Evolutionary conservation across 2,329 filamentous ascomycete genomes (phyloP), one percentile per base, ranked within the genome.

Genomic region (Ustulina deusta): DNA sequence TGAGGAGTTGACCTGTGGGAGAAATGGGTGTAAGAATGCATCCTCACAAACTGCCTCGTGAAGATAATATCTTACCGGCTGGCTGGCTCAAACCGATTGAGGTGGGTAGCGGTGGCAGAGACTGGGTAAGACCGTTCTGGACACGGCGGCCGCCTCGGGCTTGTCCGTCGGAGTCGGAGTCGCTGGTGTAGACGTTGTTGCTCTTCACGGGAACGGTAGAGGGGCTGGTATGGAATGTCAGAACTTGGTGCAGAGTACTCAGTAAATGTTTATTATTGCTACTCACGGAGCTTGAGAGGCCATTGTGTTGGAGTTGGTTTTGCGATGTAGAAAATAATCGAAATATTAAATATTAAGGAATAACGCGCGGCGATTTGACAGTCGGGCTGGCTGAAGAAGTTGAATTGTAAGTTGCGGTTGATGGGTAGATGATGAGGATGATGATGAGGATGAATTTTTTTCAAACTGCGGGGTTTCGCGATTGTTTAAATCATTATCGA

Each of bases 1-100:
- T 85, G 69, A 89, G 83, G 38, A 89, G 83, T 71, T 83, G 81
- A 62, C 85, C 85, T 86, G 59, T 6, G 10, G 2, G 32, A 66
- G 60, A 68, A 25, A 57, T 20, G 20, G 29, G 46, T 13, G 27
- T 66, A 1, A 54, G 56, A 57, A 60, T 15, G 32, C n/a, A 36
- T 25, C 10, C 6, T 49, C 11, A 7, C 6, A 15, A 27, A 1
- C 11, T 40, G 10, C 2, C 4, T 15, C 6, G 3, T 27, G 49
- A 55, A 4, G 32, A 3, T 3, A 0, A n/a, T 38, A 15, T 56
- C 71, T 72, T 72, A 74, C 73, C 74, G 27, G 69, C 69, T 63
- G 73, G 74, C 32, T 75, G 72, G 15, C 72, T 36, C 6, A 76
- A 64, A n/a, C 74, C 72, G 6, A 63, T 67, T 15, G 74, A 75